Conservation (phyloP, 345 rosid genomes). For the Eucalyptus guilfoylei region DNA sequence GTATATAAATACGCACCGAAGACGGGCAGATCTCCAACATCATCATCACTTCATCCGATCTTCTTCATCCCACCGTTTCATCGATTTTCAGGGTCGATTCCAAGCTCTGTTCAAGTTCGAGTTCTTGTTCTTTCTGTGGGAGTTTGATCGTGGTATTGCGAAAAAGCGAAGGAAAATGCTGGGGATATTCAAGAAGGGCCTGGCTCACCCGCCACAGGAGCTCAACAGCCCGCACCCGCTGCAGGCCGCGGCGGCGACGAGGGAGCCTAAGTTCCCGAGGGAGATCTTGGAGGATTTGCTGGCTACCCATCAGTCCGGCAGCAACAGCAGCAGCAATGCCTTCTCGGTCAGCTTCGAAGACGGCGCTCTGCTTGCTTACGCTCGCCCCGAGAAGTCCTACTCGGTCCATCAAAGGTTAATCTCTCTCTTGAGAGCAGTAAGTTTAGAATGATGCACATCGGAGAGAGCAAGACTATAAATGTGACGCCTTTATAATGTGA, state of each 20-base stretch:
- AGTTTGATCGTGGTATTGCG: too few relatives aligned
- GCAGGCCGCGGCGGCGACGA: background rate
- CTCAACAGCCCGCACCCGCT: constrained; percentile 40
- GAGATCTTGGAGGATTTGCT: constrained; percentile 27
- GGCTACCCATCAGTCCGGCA: constrained; percentile 5
- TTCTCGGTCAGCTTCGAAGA: constrained; percentile 25
- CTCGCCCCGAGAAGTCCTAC: constrained; percentile 10
- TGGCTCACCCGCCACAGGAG: constrained; percentile 57
- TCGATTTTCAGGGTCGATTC: background rate
- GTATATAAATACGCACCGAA: background rate
- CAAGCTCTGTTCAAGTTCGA: background rate
- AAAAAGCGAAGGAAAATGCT: constrained; percentile 26
- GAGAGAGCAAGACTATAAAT: background rate
- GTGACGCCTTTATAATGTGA: background rate
- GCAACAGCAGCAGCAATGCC: background rate
- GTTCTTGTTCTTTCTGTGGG: background rate
- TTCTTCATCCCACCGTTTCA: background rate
- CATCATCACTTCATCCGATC: background rate
- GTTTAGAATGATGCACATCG: background rate
- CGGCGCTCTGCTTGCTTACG: constrained; percentile 30
- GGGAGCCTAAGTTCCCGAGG: constrained; percentile 20
- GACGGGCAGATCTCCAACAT: background rate
- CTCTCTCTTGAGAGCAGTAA: background rate
- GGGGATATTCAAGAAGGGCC: constrained; percentile 46
- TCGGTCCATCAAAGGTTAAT: constrained; percentile 41